phyloP scores from a whole-genome alignment of 2,329 filamentous ascomycete species.

The Aspergillus candidus region DNA sequence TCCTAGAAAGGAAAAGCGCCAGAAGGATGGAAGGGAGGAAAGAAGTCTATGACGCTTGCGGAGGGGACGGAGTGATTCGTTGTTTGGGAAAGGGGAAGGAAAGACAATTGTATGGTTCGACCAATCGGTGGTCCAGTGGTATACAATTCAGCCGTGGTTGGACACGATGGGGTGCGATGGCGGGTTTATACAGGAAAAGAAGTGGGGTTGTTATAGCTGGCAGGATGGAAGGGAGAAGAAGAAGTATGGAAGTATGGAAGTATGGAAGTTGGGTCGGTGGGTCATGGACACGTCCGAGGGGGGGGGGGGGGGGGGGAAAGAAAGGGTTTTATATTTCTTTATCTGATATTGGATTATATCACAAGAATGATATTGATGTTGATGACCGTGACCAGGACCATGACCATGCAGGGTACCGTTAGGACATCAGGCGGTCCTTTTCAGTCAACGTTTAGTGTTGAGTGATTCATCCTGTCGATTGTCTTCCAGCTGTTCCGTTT shows the following conservation, averaged over 20 bases:
- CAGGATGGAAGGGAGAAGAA: background rate
- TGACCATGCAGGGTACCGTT: too few species aligned
- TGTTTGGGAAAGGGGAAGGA: background rate
- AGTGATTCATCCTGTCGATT: too few species aligned
- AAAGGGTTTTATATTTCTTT: constrained; percentile 6
- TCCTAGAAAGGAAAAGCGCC: constrained; percentile 3
- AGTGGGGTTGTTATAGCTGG: background rate
- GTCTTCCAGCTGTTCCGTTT: too few species aligned
- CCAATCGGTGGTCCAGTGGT: background rate
- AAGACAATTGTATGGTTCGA: constrained; percentile 1
- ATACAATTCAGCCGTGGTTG: too few species aligned
- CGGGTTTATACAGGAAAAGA: constrained; percentile 7
- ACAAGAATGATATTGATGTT: too few species aligned
- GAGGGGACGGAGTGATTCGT: constrained; percentile 9
- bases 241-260: constrained; percentile 19
- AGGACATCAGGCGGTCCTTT: too few species aligned
- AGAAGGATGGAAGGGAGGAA: constrained; percentile 1
- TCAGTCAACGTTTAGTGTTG: too few species aligned
- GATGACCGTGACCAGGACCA: too few species aligned
- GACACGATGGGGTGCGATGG: background rate
- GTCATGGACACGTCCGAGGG: constrained; percentile 1
- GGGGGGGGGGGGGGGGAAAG: background rate
- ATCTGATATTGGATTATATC: background rate
- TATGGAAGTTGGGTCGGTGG: constrained; percentile 18
- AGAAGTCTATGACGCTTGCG: constrained; percentile 16